Evolutionary conservation across 2,329 filamentous ascomycete species (phyloP).

Genomic region (Triangularia setosa): DNA sequence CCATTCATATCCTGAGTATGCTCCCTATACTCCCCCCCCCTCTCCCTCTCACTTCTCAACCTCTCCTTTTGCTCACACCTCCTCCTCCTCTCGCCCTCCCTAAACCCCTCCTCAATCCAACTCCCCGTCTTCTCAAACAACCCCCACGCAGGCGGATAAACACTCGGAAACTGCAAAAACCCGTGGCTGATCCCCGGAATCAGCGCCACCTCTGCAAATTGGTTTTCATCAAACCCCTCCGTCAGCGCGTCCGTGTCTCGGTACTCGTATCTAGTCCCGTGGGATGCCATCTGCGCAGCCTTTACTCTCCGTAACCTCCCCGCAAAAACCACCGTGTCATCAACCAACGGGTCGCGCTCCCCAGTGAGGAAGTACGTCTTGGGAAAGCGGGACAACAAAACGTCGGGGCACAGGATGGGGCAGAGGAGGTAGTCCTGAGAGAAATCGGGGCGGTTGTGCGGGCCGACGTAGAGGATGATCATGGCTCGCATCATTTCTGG

Average conservation of each 20-base stretch:
- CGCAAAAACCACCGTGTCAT: conserved; percentile 95
- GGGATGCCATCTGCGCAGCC: conserved; percentile 47
- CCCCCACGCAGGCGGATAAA: conserved; percentile 88
- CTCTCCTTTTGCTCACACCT: conserved; percentile 30
- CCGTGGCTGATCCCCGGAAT: conserved; percentile 90
- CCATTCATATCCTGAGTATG: background rate
- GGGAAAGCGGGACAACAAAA: conserved; percentile 78
- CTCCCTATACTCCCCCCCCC: conserved; percentile 10
- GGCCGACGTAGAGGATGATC: conserved; percentile 96
- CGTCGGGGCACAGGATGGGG: conserved; percentile 83
- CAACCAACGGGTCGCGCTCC: conserved; percentile 90
- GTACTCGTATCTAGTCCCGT: conserved; percentile 51
- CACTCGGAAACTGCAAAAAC: conserved; percentile 82
- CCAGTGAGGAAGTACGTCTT: conserved; percentile 93
- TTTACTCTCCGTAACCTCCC: conserved; percentile 81
- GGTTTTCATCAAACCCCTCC: conserved; percentile 64
- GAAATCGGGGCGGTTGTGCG: conserved; percentile 90
- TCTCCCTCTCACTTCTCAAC: background rate
- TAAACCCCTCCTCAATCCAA: conserved; percentile 81
- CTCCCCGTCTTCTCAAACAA: conserved; percentile 72
- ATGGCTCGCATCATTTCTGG: conserved; percentile 99
- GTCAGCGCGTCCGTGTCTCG: conserved; percentile 40
- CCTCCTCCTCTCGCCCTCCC: conserved; percentile 44
- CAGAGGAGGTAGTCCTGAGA: conserved; percentile 85
- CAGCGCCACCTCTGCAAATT: conserved; percentile 75